Percentiles rank a stretch among this genome's conserved stretches.
phyloP scores from a whole-genome alignment of 106 monocot species.

The Dendrobium nobile region DNA sequence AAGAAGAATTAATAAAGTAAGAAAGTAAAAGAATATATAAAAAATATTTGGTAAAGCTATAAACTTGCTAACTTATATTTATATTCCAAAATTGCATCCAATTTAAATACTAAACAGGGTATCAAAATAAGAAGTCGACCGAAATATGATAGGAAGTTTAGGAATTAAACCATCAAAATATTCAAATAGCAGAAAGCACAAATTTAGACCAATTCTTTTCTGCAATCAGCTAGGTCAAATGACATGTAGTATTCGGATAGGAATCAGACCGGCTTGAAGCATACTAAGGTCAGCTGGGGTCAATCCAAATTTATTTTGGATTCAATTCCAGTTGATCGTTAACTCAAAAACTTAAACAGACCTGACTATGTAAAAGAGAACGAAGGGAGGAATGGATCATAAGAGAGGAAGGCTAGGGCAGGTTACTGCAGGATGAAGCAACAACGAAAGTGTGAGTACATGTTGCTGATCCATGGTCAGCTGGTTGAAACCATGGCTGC shows the following conservation, averaged over 20 bases:
- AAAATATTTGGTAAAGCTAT: neutral
- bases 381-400: no score
- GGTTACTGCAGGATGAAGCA: no score
- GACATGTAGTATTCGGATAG: neutral
- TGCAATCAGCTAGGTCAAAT: neutral
- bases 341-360: no score
- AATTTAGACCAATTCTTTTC: neutral
- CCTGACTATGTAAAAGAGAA: no score
- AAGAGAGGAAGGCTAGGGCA: no score
- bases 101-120: neutral
- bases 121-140: neutral
- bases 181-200: neutral
- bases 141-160: neutral
- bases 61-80: neutral
- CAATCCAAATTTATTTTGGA: neutral
- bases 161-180: neutral
- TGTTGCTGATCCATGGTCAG: no score
- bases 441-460: no score
- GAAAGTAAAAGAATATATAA: neutral
- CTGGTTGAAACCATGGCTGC: no score
- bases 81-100: neutral
- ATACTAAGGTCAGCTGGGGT: neutral
- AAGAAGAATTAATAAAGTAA: conserved; percentile 43
- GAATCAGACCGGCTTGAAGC: neutral
- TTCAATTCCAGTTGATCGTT: neutral